These are phyloP conservation scores for Zygosaccharomyces lentus DNA, from an alignment of 805 yeast genomes.

Conservation along the genomic window DNA sequence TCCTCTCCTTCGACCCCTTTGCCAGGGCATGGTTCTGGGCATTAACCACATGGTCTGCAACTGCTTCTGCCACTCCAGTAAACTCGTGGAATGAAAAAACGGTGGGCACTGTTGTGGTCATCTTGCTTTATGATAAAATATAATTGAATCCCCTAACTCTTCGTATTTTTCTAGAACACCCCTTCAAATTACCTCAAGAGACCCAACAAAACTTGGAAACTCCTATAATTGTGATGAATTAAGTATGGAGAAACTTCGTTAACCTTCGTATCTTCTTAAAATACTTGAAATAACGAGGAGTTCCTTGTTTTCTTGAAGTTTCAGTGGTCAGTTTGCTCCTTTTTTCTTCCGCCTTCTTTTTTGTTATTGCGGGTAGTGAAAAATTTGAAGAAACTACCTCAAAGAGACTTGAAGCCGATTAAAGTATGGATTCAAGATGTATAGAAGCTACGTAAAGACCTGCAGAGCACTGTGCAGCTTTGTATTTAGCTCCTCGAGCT, in stretches of 20 bases:
- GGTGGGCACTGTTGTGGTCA: constrained; percentile 93
- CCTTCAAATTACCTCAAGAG: background rate
- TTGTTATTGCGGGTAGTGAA: background rate
- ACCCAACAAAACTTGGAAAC: background rate
- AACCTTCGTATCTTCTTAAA: background rate
- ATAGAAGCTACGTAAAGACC: constrained; percentile 42
- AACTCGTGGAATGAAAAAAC: constrained; percentile 90
- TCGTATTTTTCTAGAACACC: background rate
- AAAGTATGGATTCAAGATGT: background rate
- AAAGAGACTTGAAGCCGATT: background rate
- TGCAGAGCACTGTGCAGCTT: constrained; percentile 79
- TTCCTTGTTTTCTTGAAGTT: background rate
- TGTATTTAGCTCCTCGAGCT: constrained; percentile 85
- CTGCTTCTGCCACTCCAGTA: constrained; percentile 90
- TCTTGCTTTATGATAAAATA: constrained; percentile 24
- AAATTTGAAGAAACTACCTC: constrained; percentile 5
- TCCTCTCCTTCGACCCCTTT: constrained; percentile 18
- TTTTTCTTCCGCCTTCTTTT: constrained; percentile 11
- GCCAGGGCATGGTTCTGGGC: constrained; percentile 64
- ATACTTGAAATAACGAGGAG: background rate
- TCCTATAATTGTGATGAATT: background rate
- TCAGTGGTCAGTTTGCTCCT: constrained; percentile 9
- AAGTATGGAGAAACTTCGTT: background rate
- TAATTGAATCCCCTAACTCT: background rate
- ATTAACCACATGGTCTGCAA: constrained; percentile 87